These are phyloP conservation scores for Sapria himalayana DNA, from an alignment of 345 rosid genomes.

Conservation along the genomic window DNA sequence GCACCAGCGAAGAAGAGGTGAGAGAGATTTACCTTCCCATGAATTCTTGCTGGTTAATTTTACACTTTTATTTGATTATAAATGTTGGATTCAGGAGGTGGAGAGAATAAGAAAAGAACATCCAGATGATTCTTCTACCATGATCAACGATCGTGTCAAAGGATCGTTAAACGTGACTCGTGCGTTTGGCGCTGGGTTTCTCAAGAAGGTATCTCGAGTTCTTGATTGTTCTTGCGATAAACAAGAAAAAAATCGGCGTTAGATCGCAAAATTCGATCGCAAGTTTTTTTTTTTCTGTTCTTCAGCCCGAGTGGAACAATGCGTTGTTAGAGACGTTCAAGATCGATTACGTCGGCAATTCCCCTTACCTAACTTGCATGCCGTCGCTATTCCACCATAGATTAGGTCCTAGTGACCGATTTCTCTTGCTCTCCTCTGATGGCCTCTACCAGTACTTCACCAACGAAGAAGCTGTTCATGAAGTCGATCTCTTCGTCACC, in stretches of 20 bases:
- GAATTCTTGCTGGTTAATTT: not conserved
- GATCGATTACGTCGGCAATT: slow-evolving; percentile 53
- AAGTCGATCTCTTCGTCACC: slow-evolving; percentile 51
- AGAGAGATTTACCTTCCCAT: not conserved
- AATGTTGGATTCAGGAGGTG: slow-evolving; percentile 40
- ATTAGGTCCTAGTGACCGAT: slow-evolving; percentile 45
- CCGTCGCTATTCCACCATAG: slow-evolving; percentile 68
- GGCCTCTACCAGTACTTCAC: slow-evolving; percentile 80
- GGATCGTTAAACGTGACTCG: slow-evolving; percentile 90
- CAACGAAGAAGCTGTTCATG: slow-evolving; percentile 57
- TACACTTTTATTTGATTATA: not conserved
- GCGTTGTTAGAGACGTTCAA: slow-evolving; percentile 70
- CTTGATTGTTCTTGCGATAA: not conserved
- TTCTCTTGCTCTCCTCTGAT: slow-evolving; percentile 66
- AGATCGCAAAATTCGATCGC: not conserved
- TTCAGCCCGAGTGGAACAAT: slow-evolving; percentile 78
- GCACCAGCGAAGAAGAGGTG: slow-evolving; percentile 68
- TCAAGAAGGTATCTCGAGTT: slow-evolving; percentile 41
- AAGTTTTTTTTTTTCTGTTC: not conserved
- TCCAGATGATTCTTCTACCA: slow-evolving; percentile 48
- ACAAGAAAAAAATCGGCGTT: not conserved
- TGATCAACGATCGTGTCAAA: slow-evolving; percentile 70
- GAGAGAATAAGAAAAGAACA: slow-evolving; percentile 63
- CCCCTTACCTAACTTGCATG: slow-evolving; percentile 55
- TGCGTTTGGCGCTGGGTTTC: slow-evolving; percentile 90